Evolutionary conservation across 2,329 filamentous ascomycete genomes (phyloP).

Genomic region (Ophiostoma sp.): DNA sequence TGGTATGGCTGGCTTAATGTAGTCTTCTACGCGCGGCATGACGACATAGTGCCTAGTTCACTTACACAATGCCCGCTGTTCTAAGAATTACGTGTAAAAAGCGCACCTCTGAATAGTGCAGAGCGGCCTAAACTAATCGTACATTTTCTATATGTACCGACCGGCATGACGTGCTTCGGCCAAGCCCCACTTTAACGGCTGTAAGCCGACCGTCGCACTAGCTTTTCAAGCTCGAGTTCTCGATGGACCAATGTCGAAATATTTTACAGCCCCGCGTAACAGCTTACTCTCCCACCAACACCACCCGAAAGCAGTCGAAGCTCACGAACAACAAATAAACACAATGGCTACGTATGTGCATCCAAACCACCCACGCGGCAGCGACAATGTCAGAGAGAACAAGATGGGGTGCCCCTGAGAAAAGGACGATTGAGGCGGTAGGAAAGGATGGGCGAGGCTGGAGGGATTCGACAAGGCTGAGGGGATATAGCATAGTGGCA

Average conservation of each 20-base stretch:
- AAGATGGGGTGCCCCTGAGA: neutral
- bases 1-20: neutral
- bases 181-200: conserved; percentile 10
- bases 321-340: neutral
- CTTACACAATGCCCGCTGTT: neutral
- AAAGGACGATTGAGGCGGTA: neutral
- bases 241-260: neutral
- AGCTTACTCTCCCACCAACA: neutral
- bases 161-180: conserved; percentile 16
- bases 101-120: conserved; percentile 2
- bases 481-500: neutral
- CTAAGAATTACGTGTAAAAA: neutral
- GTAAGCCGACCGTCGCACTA: conserved; percentile 12
- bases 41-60: conserved; percentile 12
- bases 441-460: neutral
- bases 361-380: neutral
- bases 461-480: neutral
- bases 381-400: neutral
- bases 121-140: conserved; percentile 1
- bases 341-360: conserved; percentile 10
- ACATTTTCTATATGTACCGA: conserved; percentile 10
- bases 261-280: neutral
- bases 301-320: neutral
- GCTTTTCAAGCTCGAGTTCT: neutral
- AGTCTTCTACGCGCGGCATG: neutral